Percentiles rank a stretch among this genome's conserved stretches.
These are phyloP conservation scores for Naegleria lovaniensis DNA, from an alignment of 208 protist species.

Conservation along the genomic window DNA sequence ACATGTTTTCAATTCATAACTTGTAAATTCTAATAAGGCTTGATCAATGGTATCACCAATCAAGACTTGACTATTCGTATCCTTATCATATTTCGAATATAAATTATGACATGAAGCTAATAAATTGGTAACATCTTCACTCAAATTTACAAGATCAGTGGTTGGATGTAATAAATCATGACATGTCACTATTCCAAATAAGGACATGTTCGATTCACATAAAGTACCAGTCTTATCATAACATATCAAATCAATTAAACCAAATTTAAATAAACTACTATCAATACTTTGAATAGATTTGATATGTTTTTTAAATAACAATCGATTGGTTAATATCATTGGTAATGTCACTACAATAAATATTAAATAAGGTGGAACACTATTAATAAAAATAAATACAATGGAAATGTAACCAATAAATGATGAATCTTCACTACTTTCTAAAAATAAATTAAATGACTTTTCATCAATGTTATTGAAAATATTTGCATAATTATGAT, in stretches of 20 bases:
- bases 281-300: neutral
- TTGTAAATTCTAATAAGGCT: neutral
- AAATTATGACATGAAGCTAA: constrained; percentile 7
- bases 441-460: neutral
- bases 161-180: neutral
- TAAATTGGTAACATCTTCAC: neutral
- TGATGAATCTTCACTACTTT: neutral
- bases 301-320: neutral
- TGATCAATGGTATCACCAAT: neutral
- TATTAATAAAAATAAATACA: neutral
- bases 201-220: neutral
- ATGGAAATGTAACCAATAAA: neutral
- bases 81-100: neutral
- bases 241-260: constrained; percentile 13
- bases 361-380: neutral
- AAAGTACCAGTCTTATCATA: constrained; percentile 25
- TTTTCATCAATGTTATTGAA: neutral
- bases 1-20: neutral
- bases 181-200: neutral
- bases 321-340: neutral
- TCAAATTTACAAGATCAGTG: neutral
- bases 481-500: neutral
- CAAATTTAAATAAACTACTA: neutral
- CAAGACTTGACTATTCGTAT: neutral
- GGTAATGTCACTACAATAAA: constrained; percentile 11